phyloP scores from a whole-genome alignment of 2,329 filamentous ascomycete genomes.

The Calonectria crousiana region DNA sequence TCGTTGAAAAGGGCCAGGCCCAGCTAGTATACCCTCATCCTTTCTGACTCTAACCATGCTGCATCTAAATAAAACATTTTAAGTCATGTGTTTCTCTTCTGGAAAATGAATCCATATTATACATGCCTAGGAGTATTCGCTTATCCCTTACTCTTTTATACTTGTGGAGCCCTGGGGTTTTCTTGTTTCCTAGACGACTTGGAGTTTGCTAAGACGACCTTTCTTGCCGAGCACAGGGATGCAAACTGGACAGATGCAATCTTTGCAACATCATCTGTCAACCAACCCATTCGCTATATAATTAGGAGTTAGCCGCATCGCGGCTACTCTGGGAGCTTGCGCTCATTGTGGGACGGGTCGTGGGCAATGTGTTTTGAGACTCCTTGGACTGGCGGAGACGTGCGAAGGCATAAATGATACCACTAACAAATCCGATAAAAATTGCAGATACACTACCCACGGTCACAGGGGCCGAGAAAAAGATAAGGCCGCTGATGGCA shows the following conservation, averaged over 20 bases:
- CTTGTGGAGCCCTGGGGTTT: background rate
- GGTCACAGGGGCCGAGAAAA: constrained; percentile 95
- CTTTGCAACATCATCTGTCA: background rate
- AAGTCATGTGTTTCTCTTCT: constrained; percentile 4
- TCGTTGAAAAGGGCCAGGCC: constrained; percentile 5
- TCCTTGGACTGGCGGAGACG: constrained; percentile 79
- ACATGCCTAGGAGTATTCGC: constrained; percentile 18
- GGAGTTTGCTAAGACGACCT: background rate
- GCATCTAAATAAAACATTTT: constrained; percentile 23
- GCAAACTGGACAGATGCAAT: background rate
- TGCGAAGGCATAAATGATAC: constrained; percentile 81
- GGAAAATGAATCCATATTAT: constrained; percentile 32
- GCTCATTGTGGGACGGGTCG: constrained; percentile 78
- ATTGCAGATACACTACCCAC: constrained; percentile 94
- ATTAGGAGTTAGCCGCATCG: constrained; percentile 77
- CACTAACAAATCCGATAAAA: constrained; percentile 89
- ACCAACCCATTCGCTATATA: background rate
- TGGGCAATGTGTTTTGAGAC: constrained; percentile 76
- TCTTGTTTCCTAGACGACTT: background rate
- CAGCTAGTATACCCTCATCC: constrained; percentile 1
- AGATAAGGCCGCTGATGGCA: constrained; percentile 89
- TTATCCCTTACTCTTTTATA: background rate
- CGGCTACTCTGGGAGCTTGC: constrained; percentile 92
- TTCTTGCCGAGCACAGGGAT: background rate
- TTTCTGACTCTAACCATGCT: constrained; percentile 30